A percentile compares a stretch with the other conserved stretches of the same genome.
Evolutionary conservation across 108 stramenopile genomes (phyloP).

Genomic region (Nitzschia sp.): DNA sequence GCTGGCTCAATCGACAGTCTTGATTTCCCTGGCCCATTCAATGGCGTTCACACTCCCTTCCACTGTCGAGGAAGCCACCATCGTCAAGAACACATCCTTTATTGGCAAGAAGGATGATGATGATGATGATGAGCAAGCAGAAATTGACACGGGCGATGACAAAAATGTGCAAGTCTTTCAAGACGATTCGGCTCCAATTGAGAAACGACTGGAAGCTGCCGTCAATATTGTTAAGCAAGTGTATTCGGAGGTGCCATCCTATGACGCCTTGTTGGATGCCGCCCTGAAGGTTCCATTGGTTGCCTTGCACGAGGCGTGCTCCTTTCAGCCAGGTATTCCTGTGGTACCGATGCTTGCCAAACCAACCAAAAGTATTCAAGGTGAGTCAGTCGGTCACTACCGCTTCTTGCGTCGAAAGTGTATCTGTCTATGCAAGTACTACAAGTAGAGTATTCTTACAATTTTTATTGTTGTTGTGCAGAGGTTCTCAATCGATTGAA

Average conservation of each 20-base stretch:
- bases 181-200: conserved; percentile 47
- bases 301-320: conserved; percentile 76
- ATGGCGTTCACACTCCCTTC: conserved; percentile 58
- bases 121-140: conserved; percentile 29
- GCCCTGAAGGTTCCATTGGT: conserved; percentile 75
- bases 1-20: conserved; percentile 92
- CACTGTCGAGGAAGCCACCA: conserved; percentile 33
- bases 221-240: conserved; percentile 94
- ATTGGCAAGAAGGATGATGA: conserved; percentile 25
- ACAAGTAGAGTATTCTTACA: no score
- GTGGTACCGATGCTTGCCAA: conserved; percentile 99
- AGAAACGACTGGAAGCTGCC: conserved; percentile 83
- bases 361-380: conserved; percentile 90
- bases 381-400: no score
- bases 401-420: no score
- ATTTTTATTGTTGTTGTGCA: no score
- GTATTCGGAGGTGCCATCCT: conserved; percentile 94
- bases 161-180: conserved; percentile 31
- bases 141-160: conserved; percentile 20
- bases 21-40: conserved; percentile 94
- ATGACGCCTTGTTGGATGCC: conserved; percentile 85
- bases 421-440: no score
- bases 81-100: not conserved
- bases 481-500: conserved; percentile 95
- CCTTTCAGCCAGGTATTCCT: conserved; percentile 92